Conservation (phyloP, 2,329 filamentous ascomycete genomes). For the Botrytis pseudocinerea region DNA sequence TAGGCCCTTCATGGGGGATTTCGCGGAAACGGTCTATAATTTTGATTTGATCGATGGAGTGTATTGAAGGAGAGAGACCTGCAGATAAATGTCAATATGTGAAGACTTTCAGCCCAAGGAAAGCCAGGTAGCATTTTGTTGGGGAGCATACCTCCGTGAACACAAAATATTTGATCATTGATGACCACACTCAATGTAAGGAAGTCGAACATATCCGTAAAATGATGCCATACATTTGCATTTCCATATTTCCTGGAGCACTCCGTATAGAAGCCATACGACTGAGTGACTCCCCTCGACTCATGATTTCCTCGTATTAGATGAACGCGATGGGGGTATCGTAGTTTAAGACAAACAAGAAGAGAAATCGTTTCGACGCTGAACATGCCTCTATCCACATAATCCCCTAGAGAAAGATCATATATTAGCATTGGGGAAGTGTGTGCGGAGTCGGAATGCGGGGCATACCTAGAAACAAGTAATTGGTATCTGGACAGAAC, state of each 20-base stretch:
- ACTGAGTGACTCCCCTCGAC: conserved; percentile 95
- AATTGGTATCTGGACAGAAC: conserved; percentile 96
- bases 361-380: conserved; percentile 98
- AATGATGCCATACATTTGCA: conserved; percentile 98
- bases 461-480: conserved; percentile 81
- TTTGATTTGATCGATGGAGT: conserved; percentile 99
- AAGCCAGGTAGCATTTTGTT: conserved; percentile 26
- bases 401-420: conserved; percentile 63
- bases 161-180: conserved; percentile 98
- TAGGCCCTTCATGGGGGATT: conserved; percentile 96
- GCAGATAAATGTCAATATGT: conserved; percentile 18
- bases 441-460: not conserved
- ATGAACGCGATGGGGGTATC: conserved; percentile 94
- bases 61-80: conserved; percentile 86
- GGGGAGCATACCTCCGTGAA: conserved; percentile 72
- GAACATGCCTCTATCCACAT: conserved; percentile 97
- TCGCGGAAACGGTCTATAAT: conserved; percentile 99
- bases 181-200: conserved; percentile 95
- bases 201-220: conserved; percentile 99
- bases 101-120: conserved; percentile 6
- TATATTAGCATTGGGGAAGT: conserved; percentile 14
- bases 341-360: conserved; percentile 92
- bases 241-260: conserved; percentile 98
- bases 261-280: conserved; percentile 98
- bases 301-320: conserved; percentile 98